Evolutionary conservation across 2,329 filamentous ascomycete genomes (phyloP).

Genomic region (Cephalotrichum gorgonifer): DNA sequence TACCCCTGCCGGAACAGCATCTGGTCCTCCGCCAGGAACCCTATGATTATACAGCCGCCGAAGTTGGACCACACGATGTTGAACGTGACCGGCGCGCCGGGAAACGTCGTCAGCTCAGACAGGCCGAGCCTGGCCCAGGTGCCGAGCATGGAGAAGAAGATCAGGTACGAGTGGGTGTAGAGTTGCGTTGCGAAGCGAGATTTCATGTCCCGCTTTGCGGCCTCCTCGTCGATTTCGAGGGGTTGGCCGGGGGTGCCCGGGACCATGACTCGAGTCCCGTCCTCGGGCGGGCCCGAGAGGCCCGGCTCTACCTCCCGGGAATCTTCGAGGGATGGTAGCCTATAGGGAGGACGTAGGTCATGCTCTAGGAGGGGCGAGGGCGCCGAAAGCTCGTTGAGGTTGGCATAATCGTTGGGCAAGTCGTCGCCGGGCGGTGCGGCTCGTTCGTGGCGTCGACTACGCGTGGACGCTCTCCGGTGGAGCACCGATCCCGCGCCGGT

Average conservation of each 20-base stretch:
- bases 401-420: constrained; percentile 21
- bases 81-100: constrained; percentile 63
- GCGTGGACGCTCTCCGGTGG: constrained; percentile 7
- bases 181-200: constrained; percentile 24
- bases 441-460: constrained; percentile 1
- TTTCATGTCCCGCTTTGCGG: background rate
- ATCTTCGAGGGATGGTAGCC: background rate
- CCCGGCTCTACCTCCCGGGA: background rate
- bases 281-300: background rate
- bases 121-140: constrained; percentile 76
- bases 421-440: constrained; percentile 11
- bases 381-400: constrained; percentile 30
- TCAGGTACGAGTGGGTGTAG: constrained; percentile 70
- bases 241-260: background rate
- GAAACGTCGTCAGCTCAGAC: constrained; percentile 69
- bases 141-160: constrained; percentile 77
- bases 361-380: constrained; percentile 13
- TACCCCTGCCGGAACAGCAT: constrained; percentile 61
- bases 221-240: background rate
- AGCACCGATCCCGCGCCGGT: background rate
- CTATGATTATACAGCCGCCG: constrained; percentile 70
- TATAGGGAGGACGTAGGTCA: background rate
- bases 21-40: constrained; percentile 72
- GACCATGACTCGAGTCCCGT: background rate
- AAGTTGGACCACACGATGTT: constrained; percentile 83